Base-by-base conservation (phyloP, 1,284 basidiomycete species). In the Boletellus deceptivus region DNA sequence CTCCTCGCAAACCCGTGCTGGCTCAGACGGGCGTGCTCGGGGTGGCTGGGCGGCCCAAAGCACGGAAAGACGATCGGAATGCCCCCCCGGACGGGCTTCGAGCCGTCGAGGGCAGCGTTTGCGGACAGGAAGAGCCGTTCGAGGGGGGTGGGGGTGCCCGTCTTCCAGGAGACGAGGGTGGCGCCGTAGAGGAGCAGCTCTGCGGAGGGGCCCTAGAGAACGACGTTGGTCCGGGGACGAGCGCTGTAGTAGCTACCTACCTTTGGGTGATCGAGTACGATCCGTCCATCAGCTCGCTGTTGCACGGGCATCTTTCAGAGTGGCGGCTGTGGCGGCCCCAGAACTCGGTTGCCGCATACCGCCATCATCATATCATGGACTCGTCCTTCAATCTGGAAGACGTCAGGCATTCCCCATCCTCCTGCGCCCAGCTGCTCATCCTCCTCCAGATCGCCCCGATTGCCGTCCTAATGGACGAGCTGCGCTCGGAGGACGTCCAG, bases 401-500 rank as follows among this genome's bases (percentile, higher is more conserved):
- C 68, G 80, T 83, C 27, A 48, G 77, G 66, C 53, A 58, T 56
- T 53, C 51, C 55, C 54, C 35, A 13, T 13, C 3, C 33, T 44
- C 56, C 34, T n/a, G 13, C 22, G 49, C 18, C 46, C 54, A 31
- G 22, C 33, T 29, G 53, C 60, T 68, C 57, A 65, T 42, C 17
- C 45, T 33, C 17, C 27, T 18, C 42, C 61, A 90, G 88, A 86
- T 90, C 73, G 85, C 86, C 17, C 87, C 87, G 73, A 90, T 90
- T 75, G 87, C 87, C 61, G 84, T 95, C 70, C 81, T 95, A 49
- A 93, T 96, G 84, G 93, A 97, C 75, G 93, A 97, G 75, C 78
- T 97, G 52, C 89, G 93, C 68, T 92, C 92, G 44, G 94, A 98
- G 69, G 97, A 99, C 73, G 96, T 99, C 53, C 78, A 90, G 60